Conservation (phyloP, 2,329 filamentous ascomycete species). For the Fusarium chlamydosporum region DNA sequence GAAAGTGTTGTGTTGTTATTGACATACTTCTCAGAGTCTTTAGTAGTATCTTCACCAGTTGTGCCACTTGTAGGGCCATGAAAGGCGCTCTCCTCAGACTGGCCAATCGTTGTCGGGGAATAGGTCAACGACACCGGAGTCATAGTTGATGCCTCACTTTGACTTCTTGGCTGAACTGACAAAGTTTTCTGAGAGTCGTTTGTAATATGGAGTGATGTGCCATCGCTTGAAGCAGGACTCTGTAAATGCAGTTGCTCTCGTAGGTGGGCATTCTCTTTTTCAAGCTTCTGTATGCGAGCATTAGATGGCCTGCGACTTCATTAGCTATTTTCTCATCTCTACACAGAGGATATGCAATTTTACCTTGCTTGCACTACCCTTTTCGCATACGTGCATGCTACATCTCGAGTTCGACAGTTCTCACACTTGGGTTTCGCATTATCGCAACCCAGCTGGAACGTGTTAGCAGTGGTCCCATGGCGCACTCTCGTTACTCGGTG, state of each 20-base stretch:
- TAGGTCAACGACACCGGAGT: not conserved
- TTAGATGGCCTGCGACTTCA: conserved; percentile 30
- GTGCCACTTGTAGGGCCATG: conserved; percentile 46
- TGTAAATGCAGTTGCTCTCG: conserved; percentile 48
- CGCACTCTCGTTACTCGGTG: accelerated
- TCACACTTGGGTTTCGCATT: conserved; percentile 40
- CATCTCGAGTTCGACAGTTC: conserved; percentile 25
- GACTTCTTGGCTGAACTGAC: not conserved
- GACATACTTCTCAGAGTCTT: accelerated
- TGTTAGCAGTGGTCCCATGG: accelerated
- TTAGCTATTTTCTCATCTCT: accelerated
- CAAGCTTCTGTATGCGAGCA: conserved; percentile 54
- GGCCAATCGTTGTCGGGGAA: not conserved
- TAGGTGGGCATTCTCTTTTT: conserved; percentile 57
- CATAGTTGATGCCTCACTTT: not conserved
- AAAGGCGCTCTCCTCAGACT: conserved; percentile 41
- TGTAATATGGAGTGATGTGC: no score
- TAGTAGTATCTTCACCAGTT: not conserved
- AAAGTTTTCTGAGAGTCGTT: not conserved
- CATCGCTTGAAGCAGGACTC: not conserved
- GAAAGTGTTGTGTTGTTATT: not conserved
- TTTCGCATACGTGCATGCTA: conserved; percentile 34
- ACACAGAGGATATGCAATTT: accelerated
- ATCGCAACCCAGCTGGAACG: conserved; percentile 38
- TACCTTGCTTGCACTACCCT: conserved; percentile 30